Percentiles rank a stretch among this genome's conserved stretches.
These are phyloP conservation scores for Cladobotryum protrusum DNA, from an alignment of 2,329 filamentous ascomycete species.

Conservation along the genomic window DNA sequence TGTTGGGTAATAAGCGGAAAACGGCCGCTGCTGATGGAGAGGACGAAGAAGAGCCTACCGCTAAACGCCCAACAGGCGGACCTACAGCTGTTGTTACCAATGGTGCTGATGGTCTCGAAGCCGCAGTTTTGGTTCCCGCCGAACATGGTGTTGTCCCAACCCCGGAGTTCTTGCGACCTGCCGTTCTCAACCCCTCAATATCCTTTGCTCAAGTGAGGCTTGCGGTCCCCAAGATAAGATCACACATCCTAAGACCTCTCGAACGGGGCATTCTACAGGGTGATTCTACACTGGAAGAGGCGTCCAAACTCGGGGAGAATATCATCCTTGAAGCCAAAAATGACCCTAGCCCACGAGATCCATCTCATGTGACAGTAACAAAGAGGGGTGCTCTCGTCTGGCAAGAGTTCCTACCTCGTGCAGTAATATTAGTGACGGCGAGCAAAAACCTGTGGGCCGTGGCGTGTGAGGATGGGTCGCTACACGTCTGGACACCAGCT, in stretches of 20 bases:
- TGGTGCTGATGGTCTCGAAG: slow-evolving; percentile 69
- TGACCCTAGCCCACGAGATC: slow-evolving; percentile 68
- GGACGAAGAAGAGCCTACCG: slow-evolving; percentile 57
- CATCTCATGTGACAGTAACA: slow-evolving; percentile 73
- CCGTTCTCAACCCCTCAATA: slow-evolving; percentile 76
- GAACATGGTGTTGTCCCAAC: slow-evolving; percentile 58
- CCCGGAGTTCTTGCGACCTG: slow-evolving; percentile 81
- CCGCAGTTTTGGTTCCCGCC: slow-evolving; percentile 58
- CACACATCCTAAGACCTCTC: slow-evolving; percentile 73
- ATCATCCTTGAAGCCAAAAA: slow-evolving; percentile 86
- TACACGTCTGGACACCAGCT: slow-evolving; percentile 89
- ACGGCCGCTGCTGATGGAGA: slow-evolving; percentile 66
- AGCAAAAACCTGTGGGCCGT: slow-evolving; percentile 89
- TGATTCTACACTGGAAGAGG: slow-evolving; percentile 52
- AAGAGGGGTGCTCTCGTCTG: slow-evolving; percentile 77
- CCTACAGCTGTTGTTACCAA: slow-evolving; percentile 71
- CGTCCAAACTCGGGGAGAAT: slow-evolving; percentile 59
- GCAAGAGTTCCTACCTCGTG: slow-evolving; percentile 87
- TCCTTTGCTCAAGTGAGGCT: slow-evolving; percentile 77
- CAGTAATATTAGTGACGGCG: slow-evolving; percentile 84
- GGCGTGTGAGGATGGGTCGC: slow-evolving; percentile 83
- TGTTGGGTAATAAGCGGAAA: slow-evolving; percentile 92
- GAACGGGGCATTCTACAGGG: slow-evolving; percentile 57
- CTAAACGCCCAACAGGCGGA: slow-evolving; percentile 55
- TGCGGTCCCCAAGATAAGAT: slow-evolving; percentile 79